Percentiles rank a stretch among this genome's conserved stretches.
phyloP scores from a whole-genome alignment of 441 rosid species.

The Adansonia gregorii region DNA sequence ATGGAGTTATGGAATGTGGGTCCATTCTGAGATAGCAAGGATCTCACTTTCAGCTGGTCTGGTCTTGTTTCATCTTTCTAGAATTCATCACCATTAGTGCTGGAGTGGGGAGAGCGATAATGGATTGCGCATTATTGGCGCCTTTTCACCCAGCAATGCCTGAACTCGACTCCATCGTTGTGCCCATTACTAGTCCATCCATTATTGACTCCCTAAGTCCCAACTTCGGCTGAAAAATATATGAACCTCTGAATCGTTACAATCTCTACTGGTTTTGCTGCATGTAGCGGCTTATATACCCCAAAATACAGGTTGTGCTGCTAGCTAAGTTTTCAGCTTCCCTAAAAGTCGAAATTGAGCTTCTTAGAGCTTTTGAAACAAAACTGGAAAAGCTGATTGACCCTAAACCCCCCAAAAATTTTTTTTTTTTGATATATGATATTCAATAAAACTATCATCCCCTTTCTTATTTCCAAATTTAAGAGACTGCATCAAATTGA shows the following conservation, averaged over 20 bases:
- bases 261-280: neutral
- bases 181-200: too few species aligned
- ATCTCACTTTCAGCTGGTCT: neutral
- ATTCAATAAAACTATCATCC: too few species aligned
- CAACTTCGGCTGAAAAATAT: neutral
- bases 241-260: neutral
- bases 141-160: neutral
- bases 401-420: too few species aligned
- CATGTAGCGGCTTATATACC: neutral
- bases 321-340: neutral
- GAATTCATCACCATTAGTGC: neutral
- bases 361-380: neutral
- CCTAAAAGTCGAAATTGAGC: neutral
- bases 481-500: too few species aligned
- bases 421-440: too few species aligned
- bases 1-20: neutral
- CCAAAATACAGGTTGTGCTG: neutral
- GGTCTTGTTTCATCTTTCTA: neutral
- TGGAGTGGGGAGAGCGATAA: neutral
- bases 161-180: neutral
- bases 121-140: neutral
- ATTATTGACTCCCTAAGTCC: neutral
- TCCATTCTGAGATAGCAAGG: slow-evolving; percentile 6
- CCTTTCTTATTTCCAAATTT: too few species aligned
- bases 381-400: too few species aligned